phyloP scores from a whole-genome alignment of 148 eudicot species.

The Chenopodium berlandieri region DNA sequence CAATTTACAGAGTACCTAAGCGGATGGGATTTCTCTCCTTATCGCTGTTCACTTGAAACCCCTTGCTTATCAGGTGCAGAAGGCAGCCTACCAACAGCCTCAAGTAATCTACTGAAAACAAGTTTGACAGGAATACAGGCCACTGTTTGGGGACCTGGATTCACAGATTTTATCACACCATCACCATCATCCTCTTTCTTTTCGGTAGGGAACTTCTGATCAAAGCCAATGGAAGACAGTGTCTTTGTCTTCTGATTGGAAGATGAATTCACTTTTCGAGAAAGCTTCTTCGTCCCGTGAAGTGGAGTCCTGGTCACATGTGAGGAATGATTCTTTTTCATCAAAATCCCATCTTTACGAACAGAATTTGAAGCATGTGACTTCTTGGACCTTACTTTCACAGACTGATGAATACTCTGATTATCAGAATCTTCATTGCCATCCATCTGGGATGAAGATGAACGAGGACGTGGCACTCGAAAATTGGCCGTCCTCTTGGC shows the following conservation, averaged over 20 bases:
- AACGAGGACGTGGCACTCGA: conserved; percentile 63
- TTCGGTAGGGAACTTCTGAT: conserved; percentile 43
- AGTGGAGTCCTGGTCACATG: conserved; percentile 27
- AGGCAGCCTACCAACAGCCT: conserved; percentile 68
- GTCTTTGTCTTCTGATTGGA: conserved; percentile 62
- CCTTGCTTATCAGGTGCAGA: conserved; percentile 44
- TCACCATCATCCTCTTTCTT: conserved; percentile 31
- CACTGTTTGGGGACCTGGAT: conserved; percentile 52
- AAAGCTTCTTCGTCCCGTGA: conserved; percentile 41
- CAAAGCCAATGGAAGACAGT: conserved; percentile 66
- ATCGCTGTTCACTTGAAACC: conserved; percentile 31
- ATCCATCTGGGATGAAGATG: conserved; percentile 35
- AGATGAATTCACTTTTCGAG: conserved; percentile 46
- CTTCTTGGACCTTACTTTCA: conserved; percentile 36
- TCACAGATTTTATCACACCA: conserved; percentile 58
- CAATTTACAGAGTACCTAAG: conserved; percentile 55
- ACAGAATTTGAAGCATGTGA: conserved; percentile 30
- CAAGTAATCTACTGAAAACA: conserved; percentile 86
- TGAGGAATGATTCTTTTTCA: conserved; percentile 28
- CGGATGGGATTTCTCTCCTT: conserved; percentile 35
- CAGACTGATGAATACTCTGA: conserved; percentile 38
- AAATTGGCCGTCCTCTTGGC: conserved; percentile 73
- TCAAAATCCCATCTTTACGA: conserved; percentile 26
- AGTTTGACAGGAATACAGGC: conserved; percentile 92
- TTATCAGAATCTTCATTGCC: conserved; percentile 38